Percentiles rank a stretch among this genome's conserved stretches.
phyloP scores from a whole-genome alignment of 176 grass and related monocot species.

The Thinopyrum elongatum region DNA sequence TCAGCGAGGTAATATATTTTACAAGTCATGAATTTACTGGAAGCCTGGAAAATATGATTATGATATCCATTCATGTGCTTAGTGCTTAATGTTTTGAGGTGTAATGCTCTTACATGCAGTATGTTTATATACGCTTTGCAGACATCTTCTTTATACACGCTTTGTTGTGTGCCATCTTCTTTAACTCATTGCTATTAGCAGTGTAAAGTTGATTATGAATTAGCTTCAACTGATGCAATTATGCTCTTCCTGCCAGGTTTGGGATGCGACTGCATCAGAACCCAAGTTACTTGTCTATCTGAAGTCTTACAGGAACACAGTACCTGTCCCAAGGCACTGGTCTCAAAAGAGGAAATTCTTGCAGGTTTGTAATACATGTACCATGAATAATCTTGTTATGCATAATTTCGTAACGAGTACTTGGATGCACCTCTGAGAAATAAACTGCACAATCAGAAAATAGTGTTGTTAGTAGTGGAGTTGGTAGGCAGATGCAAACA shows the following conservation, averaged over 20 bases:
- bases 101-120: slow-evolving; percentile 1
- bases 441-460: background rate
- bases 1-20: slow-evolving; percentile 1
- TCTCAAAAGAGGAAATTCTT: slow-evolving; percentile 88
- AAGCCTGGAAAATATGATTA: slow-evolving; percentile 1
- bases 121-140: slow-evolving; percentile 12
- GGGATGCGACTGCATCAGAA: slow-evolving; percentile 79
- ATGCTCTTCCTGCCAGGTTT: slow-evolving; percentile 51
- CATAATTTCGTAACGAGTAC: background rate
- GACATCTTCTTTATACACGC: background rate
- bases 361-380: slow-evolving; percentile 55
- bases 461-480: background rate
- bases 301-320: slow-evolving; percentile 84
- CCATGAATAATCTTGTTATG: slow-evolving; percentile 15
- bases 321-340: slow-evolving; percentile 91
- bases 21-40: slow-evolving; percentile 6
- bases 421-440: background rate
- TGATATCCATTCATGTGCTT: slow-evolving; percentile 1
- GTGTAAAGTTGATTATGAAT: background rate
- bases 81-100: background rate
- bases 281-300: slow-evolving; percentile 76
- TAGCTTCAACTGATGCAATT: background rate
- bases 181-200: background rate
- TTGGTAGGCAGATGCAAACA: background rate
- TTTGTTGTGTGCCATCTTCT: background rate